Evolutionary conservation across 2,329 filamentous ascomycete species (phyloP), one percentile per base, ranked within the genome.

Genomic region (Pseudogymnoascus sp.): DNA sequence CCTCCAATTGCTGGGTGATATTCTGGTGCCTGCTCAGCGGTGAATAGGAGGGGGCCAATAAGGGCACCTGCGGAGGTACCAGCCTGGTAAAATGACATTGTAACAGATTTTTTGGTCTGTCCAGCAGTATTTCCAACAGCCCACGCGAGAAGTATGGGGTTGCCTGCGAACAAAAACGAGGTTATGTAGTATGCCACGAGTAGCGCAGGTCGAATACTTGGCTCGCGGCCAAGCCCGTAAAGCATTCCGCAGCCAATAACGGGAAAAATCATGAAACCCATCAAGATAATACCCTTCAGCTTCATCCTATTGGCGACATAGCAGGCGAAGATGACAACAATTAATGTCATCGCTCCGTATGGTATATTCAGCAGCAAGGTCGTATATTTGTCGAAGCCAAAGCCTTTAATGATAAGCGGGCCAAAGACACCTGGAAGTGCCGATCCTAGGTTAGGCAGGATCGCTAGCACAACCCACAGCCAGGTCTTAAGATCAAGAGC

Each of bases 91-190:
- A 87, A 72, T 0, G 81, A 81, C 78, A 87, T 84, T 41, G 84
- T 78, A 57, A 82, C 77, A 0, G 83, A 84, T 68, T 86, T 86
- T 72, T 89, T 88, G 2, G 85, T 88, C 12, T 80, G 82, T 8
- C 86, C 87, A 0, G 78, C 86, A 0, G 84, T 88, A 70, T 89
- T 89, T 12, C 81, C 83, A 5, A 88, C 79, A 62, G 88, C 84
- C 86, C 86, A 90, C 0, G 82, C 79, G 0, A 88, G 81, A 25
- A 87, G 81, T 7, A 89, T 74, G 0, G 85, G 85, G 66, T 86
- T 87, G 1, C 80, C 82, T 1, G 83, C 84, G 64, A 84, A 89
- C 6, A 88, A 74, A 70, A 88, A 88, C 0, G 84, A 81, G 0
- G 88, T 77, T 1, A 88, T 74, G 66, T 88, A 88, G 70, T 88